These are phyloP conservation scores for Tricholoma matsutake DNA, from an alignment of 768 basidiomycete genomes.

Conservation along the genomic window DNA sequence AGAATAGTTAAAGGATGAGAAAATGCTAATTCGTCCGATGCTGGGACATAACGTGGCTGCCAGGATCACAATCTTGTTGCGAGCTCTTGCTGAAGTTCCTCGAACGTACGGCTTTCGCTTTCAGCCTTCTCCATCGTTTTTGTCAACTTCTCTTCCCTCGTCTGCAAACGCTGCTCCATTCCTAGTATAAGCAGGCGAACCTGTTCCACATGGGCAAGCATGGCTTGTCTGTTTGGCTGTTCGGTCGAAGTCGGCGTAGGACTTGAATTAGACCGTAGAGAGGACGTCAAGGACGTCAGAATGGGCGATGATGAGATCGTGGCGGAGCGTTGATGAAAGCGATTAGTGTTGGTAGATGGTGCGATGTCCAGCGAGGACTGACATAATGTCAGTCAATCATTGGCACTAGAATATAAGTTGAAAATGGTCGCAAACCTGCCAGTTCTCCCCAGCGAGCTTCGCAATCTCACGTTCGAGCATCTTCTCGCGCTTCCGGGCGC, in stretches of 20 bases:
- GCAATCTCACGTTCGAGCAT: slow-evolving; percentile 70
- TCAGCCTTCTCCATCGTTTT: slow-evolving; percentile 18
- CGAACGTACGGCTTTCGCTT: slow-evolving; percentile 12
- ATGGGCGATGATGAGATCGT: slow-evolving; percentile 26
- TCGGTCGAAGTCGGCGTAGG: slow-evolving; percentile 8
- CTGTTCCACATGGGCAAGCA: slow-evolving; percentile 15
- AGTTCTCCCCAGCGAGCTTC: slow-evolving; percentile 73
- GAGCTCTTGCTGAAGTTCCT: slow-evolving; percentile 11
- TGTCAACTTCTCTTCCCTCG: slow-evolving; percentile 17
- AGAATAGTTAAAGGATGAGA: not conserved
- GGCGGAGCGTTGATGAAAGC: slow-evolving; percentile 33
- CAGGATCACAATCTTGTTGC: not conserved
- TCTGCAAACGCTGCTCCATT: slow-evolving; percentile 22
- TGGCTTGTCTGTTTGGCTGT: slow-evolving; percentile 3
- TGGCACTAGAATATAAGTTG: slow-evolving; percentile 11
- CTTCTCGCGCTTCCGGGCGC: slow-evolving; percentile 69
- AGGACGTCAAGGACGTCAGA: slow-evolving; percentile 17
- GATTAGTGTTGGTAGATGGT: slow-evolving; percentile 19
- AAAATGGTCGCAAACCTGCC: slow-evolving; percentile 55
- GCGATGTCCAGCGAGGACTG: slow-evolving; percentile 34
- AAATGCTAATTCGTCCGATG: not conserved
- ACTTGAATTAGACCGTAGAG: slow-evolving; percentile 13
- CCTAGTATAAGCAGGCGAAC: slow-evolving; percentile 19
- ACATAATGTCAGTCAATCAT: not conserved
- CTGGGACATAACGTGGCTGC: not conserved